Conservation (phyloP, 2,329 filamentous ascomycete genomes). For the Aplosporella prunicola region DNA sequence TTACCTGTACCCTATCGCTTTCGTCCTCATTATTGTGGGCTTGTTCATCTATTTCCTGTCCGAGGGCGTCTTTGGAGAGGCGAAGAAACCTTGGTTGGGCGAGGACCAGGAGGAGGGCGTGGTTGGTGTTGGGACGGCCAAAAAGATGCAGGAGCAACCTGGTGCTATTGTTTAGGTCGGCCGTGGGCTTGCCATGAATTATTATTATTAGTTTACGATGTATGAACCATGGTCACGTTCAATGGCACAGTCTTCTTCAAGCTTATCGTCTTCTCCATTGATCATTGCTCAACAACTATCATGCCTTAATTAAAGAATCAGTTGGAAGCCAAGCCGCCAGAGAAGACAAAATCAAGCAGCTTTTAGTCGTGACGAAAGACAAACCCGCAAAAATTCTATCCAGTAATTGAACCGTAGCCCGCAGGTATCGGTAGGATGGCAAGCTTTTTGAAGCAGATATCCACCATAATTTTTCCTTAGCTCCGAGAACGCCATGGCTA, state of each 20-base stretch:
- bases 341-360: slow-evolving; percentile 1
- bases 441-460: no score
- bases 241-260: not conserved
- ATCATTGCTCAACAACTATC: not conserved
- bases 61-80: slow-evolving; percentile 73
- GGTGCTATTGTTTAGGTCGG: slow-evolving; percentile 28
- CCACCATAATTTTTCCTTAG: no score
- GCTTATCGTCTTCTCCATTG: not conserved
- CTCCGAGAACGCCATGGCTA: slow-evolving; percentile 12
- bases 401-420: no score
- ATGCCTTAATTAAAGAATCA: not conserved
- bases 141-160: slow-evolving; percentile 45
- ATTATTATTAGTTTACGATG: no score
- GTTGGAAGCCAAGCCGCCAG: not conserved
- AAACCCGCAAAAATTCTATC: no score
- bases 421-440: no score
- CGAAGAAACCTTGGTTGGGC: slow-evolving; percentile 91
- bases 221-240: not conserved
- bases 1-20: slow-evolving; percentile 91
- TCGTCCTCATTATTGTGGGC: slow-evolving; percentile 81
- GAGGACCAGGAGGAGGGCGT: slow-evolving; percentile 74
- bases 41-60: slow-evolving; percentile 81
- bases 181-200: no score
- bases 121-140: slow-evolving; percentile 75
- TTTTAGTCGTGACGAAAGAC: no score